Base-by-base conservation (phyloP, 1,284 basidiomycete species). In the Apiotrichum domesticum region DNA sequence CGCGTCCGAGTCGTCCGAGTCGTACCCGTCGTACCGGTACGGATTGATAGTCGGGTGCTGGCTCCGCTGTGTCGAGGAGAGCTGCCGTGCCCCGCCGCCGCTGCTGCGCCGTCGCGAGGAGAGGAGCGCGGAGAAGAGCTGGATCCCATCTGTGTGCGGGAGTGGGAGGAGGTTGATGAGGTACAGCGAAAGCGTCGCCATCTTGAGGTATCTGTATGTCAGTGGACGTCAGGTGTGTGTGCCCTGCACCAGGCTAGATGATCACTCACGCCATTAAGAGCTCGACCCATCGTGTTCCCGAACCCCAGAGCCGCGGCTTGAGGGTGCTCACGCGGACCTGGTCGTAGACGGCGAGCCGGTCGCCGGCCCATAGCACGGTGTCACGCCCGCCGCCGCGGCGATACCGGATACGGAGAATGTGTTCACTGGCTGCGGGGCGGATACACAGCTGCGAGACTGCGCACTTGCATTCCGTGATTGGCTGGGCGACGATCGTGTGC, bases 141-240 rank as follows among this genome's bases (percentile, higher is more conserved):
- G 68, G 6, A 69, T 66, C 14, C 73, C 73, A 54, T 75, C 73
- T 14, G 73, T 67, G 13, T 61, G 53, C 3, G 73, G 73, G 6
- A 75, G 56, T 0, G 73, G 72, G 33, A 75, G 67, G 47, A 75
- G 68, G 59, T 75, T 75, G 68, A 75, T 68, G 13, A 75, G 52
- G 63, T 68, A 73, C 15, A 75, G 59, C 3, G 73, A 75, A 4
- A 74, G 48, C 0, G 71, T 58, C 14, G 71, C 66, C n/a, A 66
- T 66, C 8, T 64, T 61, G 48, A 70, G 52, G 58, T 75, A 74
- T 6, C 71, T 75, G 56, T 21, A 7, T 29, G 14, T 59, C 35
- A 56, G 55, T 14, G 51, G 42, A 39, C 21, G 3, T 35, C 33
- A 15, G 4, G 13, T 21, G 21, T 21, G 21, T 9, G 21, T 21